These are phyloP conservation scores for Porodaedalea pini DNA, from an alignment of 1,284 basidiomycete species.

Conservation along the genomic window DNA sequence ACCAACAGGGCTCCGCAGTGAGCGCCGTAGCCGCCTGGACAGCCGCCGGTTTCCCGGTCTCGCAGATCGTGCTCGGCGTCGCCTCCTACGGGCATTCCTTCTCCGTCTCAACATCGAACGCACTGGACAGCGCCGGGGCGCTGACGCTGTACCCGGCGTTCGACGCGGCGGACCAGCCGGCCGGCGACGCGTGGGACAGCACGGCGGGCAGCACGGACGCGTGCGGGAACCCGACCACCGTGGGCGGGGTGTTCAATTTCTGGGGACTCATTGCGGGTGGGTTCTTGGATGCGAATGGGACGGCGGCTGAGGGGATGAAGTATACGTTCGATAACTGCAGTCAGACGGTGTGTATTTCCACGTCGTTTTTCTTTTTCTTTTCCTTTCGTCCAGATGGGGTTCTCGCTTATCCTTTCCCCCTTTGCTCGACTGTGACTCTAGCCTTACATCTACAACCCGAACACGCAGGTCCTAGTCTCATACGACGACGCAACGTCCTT, in stretches of 20 bases:
- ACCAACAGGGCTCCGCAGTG: conserved; percentile 72
- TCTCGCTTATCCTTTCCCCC: background rate
- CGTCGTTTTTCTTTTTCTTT: background rate
- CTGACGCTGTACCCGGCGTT: conserved; percentile 51
- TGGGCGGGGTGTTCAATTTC: conserved; percentile 55
- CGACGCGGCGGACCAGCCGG: conserved; percentile 39
- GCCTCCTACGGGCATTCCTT: conserved; percentile 73
- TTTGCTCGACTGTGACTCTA: conserved; percentile 30
- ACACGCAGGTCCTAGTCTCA: conserved; percentile 51
- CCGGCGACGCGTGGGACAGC: conserved; percentile 55
- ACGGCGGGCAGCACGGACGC: conserved; percentile 43
- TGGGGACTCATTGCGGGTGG: conserved; percentile 55
- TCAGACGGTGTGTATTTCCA: conserved; percentile 53
- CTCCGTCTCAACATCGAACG: conserved; percentile 35
- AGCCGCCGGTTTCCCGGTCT: conserved; percentile 71
- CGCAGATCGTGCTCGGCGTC: conserved; percentile 79
- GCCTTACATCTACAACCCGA: conserved; percentile 62
- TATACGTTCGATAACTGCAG: conserved; percentile 60
- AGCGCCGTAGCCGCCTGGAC: conserved; percentile 75
- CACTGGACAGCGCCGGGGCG: background rate
- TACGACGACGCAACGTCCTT: conserved; percentile 61
- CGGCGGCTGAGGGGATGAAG: conserved; percentile 43
- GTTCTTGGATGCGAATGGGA: conserved; percentile 52
- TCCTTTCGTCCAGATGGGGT: background rate
- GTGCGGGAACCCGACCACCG: conserved; percentile 46